phyloP scores from a whole-genome alignment of 495 filamentous ascomycete genomes.

The Penicillium antarcticum region DNA sequence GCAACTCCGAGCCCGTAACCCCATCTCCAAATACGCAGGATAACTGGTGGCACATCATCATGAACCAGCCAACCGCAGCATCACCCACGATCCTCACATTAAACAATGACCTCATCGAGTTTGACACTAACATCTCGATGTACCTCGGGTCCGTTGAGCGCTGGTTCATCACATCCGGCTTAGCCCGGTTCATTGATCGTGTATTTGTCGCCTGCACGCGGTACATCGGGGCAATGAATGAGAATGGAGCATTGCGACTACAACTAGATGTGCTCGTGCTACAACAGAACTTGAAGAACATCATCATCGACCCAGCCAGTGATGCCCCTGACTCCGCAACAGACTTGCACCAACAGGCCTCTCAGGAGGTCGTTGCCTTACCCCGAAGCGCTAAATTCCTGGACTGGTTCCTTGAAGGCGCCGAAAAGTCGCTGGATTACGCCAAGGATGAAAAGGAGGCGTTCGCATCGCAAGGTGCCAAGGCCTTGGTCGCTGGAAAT shows the following conservation, averaged over 20 bases:
- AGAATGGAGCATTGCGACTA: slow-evolving; percentile 72
- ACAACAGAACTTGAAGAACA: slow-evolving; percentile 92
- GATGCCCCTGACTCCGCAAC: slow-evolving; percentile 4
- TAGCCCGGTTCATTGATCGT: slow-evolving; percentile 67
- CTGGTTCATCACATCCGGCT: slow-evolving; percentile 68
- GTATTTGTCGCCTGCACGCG: slow-evolving; percentile 63
- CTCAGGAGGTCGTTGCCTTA: slow-evolving; percentile 57
- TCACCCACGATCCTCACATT: slow-evolving; percentile 73
- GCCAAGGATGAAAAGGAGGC: slow-evolving; percentile 55
- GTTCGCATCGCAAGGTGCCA: slow-evolving; percentile 32
- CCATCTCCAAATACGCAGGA: slow-evolving; percentile 53
- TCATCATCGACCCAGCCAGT: slow-evolving; percentile 47
- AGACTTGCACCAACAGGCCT: not conserved
- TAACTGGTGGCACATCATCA: slow-evolving; percentile 67
- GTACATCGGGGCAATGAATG: slow-evolving; percentile 68
- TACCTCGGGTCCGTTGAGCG: slow-evolving; percentile 61
- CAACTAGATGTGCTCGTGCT: slow-evolving; percentile 89
- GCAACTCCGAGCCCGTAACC: slow-evolving; percentile 38
- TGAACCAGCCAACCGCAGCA: slow-evolving; percentile 72
- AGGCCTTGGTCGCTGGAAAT: slow-evolving; percentile 36
- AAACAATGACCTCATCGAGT: slow-evolving; percentile 75
- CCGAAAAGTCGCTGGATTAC: slow-evolving; percentile 63
- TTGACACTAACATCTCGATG: slow-evolving; percentile 73
- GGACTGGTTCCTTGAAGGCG: slow-evolving; percentile 73
- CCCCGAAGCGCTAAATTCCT: slow-evolving; percentile 71